Conservation (phyloP, 2,329 filamentous ascomycete species). For the Penicillium sp. region DNA sequence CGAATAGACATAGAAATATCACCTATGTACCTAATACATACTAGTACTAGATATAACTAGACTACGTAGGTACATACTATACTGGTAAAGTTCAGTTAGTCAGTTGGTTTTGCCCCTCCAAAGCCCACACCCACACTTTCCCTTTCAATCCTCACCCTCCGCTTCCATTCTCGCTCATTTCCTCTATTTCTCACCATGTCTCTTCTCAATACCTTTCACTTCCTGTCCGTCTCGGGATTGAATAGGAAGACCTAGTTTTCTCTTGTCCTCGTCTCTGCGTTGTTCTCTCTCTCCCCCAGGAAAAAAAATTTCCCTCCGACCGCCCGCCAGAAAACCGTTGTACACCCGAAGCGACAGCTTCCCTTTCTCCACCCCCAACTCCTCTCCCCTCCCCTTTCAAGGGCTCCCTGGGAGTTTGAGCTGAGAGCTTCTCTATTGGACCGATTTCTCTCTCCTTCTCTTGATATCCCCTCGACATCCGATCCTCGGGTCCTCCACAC, state of each 20-base stretch:
- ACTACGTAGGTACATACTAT: too few relatives aligned
- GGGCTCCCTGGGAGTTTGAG: conserved; percentile 24
- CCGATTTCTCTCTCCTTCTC: conserved; percentile 1
- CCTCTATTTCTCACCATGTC: conserved; percentile 35
- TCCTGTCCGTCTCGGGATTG: conserved; percentile 44
- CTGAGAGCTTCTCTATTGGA: conserved; percentile 2
- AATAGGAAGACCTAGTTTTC: conserved; percentile 37
- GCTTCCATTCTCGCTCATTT: conserved; percentile 18
- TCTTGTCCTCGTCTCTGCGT: conserved; percentile 11
- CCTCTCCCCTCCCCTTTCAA: conserved; percentile 3
- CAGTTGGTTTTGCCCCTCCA: conserved; percentile 21
- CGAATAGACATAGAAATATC: too few relatives aligned
- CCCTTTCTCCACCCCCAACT: conserved; percentile 1
- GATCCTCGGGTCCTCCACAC: neutral
- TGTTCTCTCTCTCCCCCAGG: conserved; percentile 10
- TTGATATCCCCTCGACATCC: neutral
- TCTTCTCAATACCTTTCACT: conserved; percentile 30
- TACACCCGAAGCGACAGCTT: conserved; percentile 13
- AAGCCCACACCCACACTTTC: conserved; percentile 9
- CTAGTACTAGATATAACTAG: too few relatives aligned
- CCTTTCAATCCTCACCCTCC: conserved; percentile 2
- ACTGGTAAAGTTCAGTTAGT: conserved; percentile 12
- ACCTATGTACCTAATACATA: too few relatives aligned
- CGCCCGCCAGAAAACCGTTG: conserved; percentile 21
- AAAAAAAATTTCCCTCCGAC: conserved; percentile 31